Percentiles rank a stretch among this genome's conserved stretches.
These are phyloP conservation scores for Mycena rebaudengoi DNA, from an alignment of 768 basidiomycete genomes.

Conservation along the genomic window DNA sequence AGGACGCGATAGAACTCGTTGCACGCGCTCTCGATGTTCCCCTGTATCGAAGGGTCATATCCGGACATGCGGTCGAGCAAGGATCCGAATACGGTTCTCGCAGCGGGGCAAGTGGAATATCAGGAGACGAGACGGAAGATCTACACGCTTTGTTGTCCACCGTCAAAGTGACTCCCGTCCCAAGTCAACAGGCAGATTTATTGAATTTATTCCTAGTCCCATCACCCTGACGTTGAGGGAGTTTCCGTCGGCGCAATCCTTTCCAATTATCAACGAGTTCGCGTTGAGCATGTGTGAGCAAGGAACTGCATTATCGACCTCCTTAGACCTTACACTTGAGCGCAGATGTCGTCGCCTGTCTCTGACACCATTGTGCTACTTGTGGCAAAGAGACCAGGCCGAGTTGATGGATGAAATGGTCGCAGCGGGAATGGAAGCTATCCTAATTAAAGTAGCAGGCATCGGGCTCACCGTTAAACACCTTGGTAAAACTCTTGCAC, in stretches of 20 bases:
- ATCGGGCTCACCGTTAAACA: constrained; percentile 84
- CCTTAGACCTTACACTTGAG: background rate
- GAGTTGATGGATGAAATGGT: constrained; percentile 91
- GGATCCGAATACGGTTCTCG: constrained; percentile 87
- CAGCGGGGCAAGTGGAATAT: constrained; percentile 54
- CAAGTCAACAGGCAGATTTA: background rate
- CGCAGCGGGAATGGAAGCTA: constrained; percentile 74
- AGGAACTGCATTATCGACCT: background rate
- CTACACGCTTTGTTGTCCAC: constrained; percentile 73
- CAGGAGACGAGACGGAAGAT: constrained; percentile 97
- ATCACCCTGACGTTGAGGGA: constrained; percentile 83
- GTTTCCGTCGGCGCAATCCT: constrained; percentile 97
- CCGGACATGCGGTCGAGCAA: constrained; percentile 82
- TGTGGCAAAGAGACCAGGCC: constrained; percentile 95
- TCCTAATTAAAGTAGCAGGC: constrained; percentile 96
- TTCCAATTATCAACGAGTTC: constrained; percentile 95
- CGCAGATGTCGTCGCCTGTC: constrained; percentile 83
- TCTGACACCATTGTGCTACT: constrained; percentile 82
- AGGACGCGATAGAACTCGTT: constrained; percentile 89
- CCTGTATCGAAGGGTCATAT: constrained; percentile 82
- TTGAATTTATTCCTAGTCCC: constrained; percentile 51
- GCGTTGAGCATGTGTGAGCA: constrained; percentile 96
- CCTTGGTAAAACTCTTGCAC: constrained; percentile 76
- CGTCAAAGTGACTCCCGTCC: constrained; percentile 70
- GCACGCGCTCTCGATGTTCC: constrained; percentile 88